Evolutionary conservation across 2,329 filamentous ascomycete species (phyloP), one percentile per base, ranked within the genome.

Genomic region (Myrmaecium sp.): DNA sequence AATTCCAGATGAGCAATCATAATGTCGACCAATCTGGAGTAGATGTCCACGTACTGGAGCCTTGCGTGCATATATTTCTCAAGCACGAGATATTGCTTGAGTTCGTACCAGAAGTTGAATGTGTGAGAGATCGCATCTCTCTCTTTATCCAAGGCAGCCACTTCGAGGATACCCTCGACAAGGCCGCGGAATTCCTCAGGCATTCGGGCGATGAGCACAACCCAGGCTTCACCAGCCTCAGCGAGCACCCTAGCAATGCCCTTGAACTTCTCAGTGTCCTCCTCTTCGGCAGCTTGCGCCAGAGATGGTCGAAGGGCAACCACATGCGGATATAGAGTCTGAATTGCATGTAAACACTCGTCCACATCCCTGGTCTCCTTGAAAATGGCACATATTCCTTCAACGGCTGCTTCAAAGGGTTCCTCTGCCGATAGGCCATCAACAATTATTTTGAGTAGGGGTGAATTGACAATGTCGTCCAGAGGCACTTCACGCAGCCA

Each of bases 81-180:
- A 28, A 98, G 55, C 2, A 84, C 83, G 25, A 98, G 64, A 48
- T 92, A 94, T 49, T 94, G 83, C 60, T 98, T 98, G 24, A 98
- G 66, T 47, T 98, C 89, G 48, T 91, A 95, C 89, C 89, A 98
- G 57, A 98, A 95, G 38, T 72, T 73, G 54, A 98, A 98, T 0
- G 91, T 98, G 42, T 89, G 73, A 28, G 82, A 80, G 35, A 98
- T 83, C 4, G 84, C 82, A 38, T 98, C 89, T 34, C 78, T 72
- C 28, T 94, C 86, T 47, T 73, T 74, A 50, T 98, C 89, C 38
- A 78, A 69, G 7, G 77, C 70, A 33, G 81, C 84, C 44, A 83
- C 93, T 55, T 95, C 84, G n/a, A 95, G 64, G 10, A 98, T 73
- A 5, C 78, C 73, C 42, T 94, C 83, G 7, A 98, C 86, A 4